These are phyloP conservation scores for Arthrobotrys iridis DNA, from an alignment of 2,329 filamentous ascomycete genomes.

Conservation along the genomic window DNA sequence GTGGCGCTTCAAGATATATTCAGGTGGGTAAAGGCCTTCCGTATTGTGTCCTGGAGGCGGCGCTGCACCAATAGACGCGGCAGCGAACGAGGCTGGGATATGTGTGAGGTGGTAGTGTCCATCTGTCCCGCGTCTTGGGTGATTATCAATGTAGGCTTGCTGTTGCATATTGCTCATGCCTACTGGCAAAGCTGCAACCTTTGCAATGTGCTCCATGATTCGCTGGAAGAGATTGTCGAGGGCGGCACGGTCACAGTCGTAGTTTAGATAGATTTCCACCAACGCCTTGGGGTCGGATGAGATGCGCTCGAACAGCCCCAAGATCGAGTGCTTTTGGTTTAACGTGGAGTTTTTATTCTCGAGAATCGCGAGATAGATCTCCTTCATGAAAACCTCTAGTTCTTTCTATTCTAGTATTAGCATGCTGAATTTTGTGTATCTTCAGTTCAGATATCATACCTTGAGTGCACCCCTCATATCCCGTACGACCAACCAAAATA, in stretches of 20 bases:
- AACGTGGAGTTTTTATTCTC: constrained; percentile 85
- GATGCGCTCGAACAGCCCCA: constrained; percentile 83
- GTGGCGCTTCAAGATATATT: constrained; percentile 90
- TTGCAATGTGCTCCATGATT: constrained; percentile 91
- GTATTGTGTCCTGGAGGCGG: constrained; percentile 63
- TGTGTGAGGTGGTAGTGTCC: constrained; percentile 80
- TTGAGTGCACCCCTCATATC: constrained; percentile 94
- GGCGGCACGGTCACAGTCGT: constrained; percentile 91
- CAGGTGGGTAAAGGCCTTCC: constrained; percentile 80
- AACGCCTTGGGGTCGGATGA: constrained; percentile 86
- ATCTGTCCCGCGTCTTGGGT: constrained; percentile 73
- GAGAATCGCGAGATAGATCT: constrained; percentile 92
- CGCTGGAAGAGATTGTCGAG: constrained; percentile 97
- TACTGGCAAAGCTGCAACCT: constrained; percentile 82
- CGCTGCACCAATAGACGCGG: constrained; percentile 73
- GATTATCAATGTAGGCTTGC: constrained; percentile 80
- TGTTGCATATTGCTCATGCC: constrained; percentile 79
- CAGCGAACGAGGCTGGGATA: constrained; percentile 85
- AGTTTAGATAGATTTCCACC: constrained; percentile 96
- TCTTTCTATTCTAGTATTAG: constrained; percentile 73
- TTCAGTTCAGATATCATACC: constrained; percentile 65
- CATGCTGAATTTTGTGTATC: constrained; percentile 35
- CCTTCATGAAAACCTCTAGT: constrained; percentile 96
- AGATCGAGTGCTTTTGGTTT: constrained; percentile 91
- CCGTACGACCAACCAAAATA: constrained; percentile 97